phyloP scores from a whole-genome alignment of 371 early-diverging fungal genomes.

The Mucor piriformis region DNA sequence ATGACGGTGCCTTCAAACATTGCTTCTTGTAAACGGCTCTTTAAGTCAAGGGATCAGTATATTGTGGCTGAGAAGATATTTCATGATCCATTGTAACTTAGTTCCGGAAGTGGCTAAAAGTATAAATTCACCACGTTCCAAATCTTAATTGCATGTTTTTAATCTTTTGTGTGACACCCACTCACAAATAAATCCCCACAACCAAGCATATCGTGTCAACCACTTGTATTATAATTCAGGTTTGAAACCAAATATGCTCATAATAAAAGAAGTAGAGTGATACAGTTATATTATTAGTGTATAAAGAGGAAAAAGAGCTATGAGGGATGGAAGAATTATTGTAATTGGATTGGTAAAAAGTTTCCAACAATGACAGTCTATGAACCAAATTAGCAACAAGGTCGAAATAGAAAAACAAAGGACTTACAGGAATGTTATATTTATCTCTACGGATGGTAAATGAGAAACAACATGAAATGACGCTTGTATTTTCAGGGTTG shows the following conservation, averaged over 20 bases:
- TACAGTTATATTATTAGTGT: no score
- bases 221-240: no score
- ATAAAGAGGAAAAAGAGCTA: not conserved
- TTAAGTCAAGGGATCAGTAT: slow-evolving; percentile 42
- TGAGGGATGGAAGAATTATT: slow-evolving; percentile 15
- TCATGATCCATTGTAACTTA: not conserved
- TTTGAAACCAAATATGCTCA: no score
- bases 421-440: slow-evolving; percentile 75
- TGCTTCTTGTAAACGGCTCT: slow-evolving; percentile 49
- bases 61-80: slow-evolving; percentile 52
- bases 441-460: slow-evolving; percentile 93
- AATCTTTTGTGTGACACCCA: no score
- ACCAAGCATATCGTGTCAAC: no score
- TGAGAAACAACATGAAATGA: slow-evolving; percentile 85
- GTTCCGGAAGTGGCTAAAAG: not conserved
- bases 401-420: not conserved
- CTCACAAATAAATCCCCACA: no score
- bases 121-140: not conserved
- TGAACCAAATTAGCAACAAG: not conserved
- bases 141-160: not conserved
- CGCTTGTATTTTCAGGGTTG: slow-evolving; percentile 52
- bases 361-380: slow-evolving; percentile 78
- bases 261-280: no score
- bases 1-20: slow-evolving; percentile 59
- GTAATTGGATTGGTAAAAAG: slow-evolving; percentile 72